These are phyloP conservation scores for Abortiporus biennis DNA, from an alignment of 1,284 basidiomycete species.

Conservation along the genomic window DNA sequence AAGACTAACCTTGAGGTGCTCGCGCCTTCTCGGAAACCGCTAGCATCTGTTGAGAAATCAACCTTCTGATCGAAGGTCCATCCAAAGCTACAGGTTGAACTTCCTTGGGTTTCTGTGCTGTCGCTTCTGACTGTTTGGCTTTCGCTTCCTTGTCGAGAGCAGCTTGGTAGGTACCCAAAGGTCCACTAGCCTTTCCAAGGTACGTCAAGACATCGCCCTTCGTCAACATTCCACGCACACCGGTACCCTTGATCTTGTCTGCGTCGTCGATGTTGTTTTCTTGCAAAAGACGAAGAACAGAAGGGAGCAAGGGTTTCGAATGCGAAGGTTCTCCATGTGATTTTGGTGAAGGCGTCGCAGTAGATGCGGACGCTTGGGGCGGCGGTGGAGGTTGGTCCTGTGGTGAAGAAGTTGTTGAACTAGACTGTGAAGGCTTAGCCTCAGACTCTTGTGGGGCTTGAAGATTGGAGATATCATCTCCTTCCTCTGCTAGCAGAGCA, in stretches of 20 bases:
- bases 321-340: conserved; percentile 36
- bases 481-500: conserved; percentile 93
- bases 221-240: conserved; percentile 84
- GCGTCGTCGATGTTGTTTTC: conserved; percentile 52
- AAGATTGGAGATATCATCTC: conserved; percentile 88
- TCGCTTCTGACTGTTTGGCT: conserved; percentile 14
- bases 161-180: conserved; percentile 68
- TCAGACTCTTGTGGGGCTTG: conserved; percentile 60
- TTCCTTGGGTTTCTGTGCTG: too few species aligned
- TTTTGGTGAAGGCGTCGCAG: conserved; percentile 22
- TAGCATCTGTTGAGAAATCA: conserved; percentile 68
- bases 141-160: conserved; percentile 27
- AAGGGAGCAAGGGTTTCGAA: conserved; percentile 69
- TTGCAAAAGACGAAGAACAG: conserved; percentile 64
- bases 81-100: conserved; percentile 42
- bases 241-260: conserved; percentile 68
- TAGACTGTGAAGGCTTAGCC: conserved; percentile 14
- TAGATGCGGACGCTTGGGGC: conserved; percentile 20
- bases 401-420: conserved; percentile 19
- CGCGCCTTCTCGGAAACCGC: conserved; percentile 52
- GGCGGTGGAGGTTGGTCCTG: conserved; percentile 27
- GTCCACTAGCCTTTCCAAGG: conserved; percentile 75
- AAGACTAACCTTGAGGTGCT: conserved; percentile 38
- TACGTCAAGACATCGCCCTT: conserved; percentile 85
- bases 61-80: conserved; percentile 59